Evolutionary conservation across 1,284 basidiomycete species (phyloP).

Genomic region (Microbotryum violaceum): DNA sequence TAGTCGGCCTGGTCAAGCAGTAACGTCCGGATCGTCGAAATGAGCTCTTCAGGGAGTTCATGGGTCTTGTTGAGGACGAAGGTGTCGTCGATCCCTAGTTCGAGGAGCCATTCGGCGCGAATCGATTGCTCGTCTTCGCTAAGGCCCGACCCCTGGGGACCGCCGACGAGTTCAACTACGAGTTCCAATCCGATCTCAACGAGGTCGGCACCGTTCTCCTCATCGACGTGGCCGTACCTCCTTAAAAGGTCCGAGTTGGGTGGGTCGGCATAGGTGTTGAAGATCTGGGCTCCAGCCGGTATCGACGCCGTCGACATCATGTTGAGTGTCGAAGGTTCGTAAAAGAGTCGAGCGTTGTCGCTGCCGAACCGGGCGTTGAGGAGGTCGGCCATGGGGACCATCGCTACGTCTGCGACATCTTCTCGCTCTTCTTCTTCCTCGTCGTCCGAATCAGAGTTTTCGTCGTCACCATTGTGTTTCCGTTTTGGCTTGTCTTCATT

Average conservation of each 20-base stretch:
- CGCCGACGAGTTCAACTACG: constrained; percentile 52
- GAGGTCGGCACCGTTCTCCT: constrained; percentile 79
- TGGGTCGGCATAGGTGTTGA: constrained; percentile 89
- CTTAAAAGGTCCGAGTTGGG: constrained; percentile 92
- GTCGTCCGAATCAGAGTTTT: constrained; percentile 38
- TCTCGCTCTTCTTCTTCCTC: constrained; percentile 55
- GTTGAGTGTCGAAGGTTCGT: constrained; percentile 61
- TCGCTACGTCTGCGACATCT: constrained; percentile 65
- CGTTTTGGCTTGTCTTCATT: constrained; percentile 33
- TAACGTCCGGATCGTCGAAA: constrained; percentile 66
- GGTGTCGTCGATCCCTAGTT: constrained; percentile 76
- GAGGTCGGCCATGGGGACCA: constrained; percentile 97
- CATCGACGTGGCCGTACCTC: constrained; percentile 87
- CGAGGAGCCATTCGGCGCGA: constrained; percentile 83
- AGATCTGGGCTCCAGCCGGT: constrained; percentile 72
- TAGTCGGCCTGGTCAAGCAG: constrained; percentile 56
- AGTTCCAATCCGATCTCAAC: constrained; percentile 76
- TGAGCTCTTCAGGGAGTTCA: constrained; percentile 55
- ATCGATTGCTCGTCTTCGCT: constrained; percentile 44
- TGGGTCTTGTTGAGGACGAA: constrained; percentile 55
- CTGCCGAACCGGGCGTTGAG: constrained; percentile 63
- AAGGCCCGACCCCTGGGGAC: constrained; percentile 33
- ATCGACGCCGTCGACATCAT: constrained; percentile 78
- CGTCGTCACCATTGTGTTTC: constrained; percentile 36
- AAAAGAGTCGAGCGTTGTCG: constrained; percentile 80